phyloP scores from a whole-genome alignment of 495 filamentous ascomycete genomes.

The Daldinia childiae region DNA sequence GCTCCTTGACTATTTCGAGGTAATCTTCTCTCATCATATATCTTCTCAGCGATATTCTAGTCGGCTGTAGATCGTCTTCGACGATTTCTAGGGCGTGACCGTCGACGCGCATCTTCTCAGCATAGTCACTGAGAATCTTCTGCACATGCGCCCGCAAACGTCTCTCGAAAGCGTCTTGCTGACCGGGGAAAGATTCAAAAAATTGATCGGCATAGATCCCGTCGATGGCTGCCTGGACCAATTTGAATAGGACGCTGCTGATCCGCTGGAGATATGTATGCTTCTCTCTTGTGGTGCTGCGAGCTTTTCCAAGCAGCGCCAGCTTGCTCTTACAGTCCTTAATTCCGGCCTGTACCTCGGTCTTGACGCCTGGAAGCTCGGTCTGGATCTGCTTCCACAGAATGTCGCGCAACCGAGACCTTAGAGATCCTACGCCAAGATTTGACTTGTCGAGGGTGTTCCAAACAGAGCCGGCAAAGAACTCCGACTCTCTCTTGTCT shows the following conservation, averaged over 20 bases:
- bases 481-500: constrained; percentile 45
- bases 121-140: constrained; percentile 40
- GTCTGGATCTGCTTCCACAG: constrained; percentile 39
- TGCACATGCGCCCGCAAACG: constrained; percentile 48
- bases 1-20: constrained; percentile 17
- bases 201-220: constrained; percentile 42
- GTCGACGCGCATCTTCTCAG: constrained; percentile 38
- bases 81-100: constrained; percentile 46
- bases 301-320: constrained; percentile 37
- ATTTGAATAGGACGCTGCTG: constrained; percentile 31
- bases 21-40: constrained; percentile 26
- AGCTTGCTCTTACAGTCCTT: constrained; percentile 33
- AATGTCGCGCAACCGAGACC: constrained; percentile 34
- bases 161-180: constrained; percentile 41
- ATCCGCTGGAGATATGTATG: constrained; percentile 52
- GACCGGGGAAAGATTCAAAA: constrained; percentile 37
- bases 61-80: constrained; percentile 31
- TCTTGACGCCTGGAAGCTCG: constrained; percentile 36
- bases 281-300: constrained; percentile 51
- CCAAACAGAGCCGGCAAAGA: constrained; percentile 45
- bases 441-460: constrained; percentile 18
- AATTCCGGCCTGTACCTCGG: constrained; percentile 37
- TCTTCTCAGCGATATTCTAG: constrained; percentile 8
- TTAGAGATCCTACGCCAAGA: constrained; percentile 34
- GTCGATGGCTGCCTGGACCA: constrained; percentile 38